Conservation (phyloP, 108 stramenopile genomes). For the Mediolabrus comicus region DNA sequence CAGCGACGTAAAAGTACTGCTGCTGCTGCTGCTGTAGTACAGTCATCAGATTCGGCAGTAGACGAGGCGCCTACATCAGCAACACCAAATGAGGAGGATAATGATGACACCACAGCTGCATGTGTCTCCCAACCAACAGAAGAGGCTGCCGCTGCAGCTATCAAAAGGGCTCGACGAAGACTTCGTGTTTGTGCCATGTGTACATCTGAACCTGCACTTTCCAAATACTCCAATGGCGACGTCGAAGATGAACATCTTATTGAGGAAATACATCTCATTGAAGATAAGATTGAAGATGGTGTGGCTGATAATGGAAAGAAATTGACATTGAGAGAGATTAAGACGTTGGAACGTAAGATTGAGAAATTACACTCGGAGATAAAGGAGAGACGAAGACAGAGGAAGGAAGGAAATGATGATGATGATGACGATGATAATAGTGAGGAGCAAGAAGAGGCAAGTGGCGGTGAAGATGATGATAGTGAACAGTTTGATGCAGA, state of each 20-base stretch:
- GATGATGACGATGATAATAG: conserved; percentile 25
- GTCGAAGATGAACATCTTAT: conserved; percentile 46
- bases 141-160: background rate
- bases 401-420: conserved; percentile 17
- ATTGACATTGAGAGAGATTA: conserved; percentile 64
- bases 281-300: conserved; percentile 34
- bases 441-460: too few relatives aligned
- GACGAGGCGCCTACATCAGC: conserved; percentile 3
- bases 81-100: background rate
- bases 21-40: background rate
- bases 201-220: conserved; percentile 71
- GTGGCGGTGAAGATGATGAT: conserved; percentile 20
- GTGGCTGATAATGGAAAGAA: conserved; percentile 29
- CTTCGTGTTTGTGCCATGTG: conserved; percentile 73
- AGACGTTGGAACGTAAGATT: conserved; percentile 60
- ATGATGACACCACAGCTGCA: background rate
- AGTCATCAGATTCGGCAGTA: background rate
- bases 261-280: conserved; percentile 25
- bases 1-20: conserved; percentile 10
- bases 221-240: conserved; percentile 56
- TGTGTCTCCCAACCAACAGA: background rate
- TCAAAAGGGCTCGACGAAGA: conserved; percentile 2
- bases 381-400: conserved; percentile 38
- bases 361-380: conserved; percentile 32
- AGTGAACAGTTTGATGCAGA: background rate